Evolutionary conservation across 75 land plant genomes (phyloP).

Genomic region (Pinus tabuliformis): DNA sequence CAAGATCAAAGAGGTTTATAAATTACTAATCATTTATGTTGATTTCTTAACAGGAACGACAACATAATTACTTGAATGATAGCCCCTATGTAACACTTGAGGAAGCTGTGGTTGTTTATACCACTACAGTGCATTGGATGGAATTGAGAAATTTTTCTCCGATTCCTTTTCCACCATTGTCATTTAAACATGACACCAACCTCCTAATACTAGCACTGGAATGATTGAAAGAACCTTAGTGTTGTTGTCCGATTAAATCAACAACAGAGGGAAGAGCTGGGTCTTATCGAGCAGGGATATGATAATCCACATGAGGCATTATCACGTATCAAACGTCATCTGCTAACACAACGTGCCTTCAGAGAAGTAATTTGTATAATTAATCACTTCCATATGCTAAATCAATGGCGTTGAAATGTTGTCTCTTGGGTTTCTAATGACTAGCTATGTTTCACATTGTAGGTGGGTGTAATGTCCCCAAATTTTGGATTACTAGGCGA

Average conservation of each 20-base stretch:
- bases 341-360: conserved; percentile 96
- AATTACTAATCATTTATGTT: neutral
- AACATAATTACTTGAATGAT: conserved; percentile 98
- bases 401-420: neutral
- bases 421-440: neutral
- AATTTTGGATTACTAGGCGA: no score
- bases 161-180: conserved; percentile 96
- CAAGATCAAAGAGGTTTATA: no score
- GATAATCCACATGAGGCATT: conserved; percentile 99
- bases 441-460: conserved; percentile 1
- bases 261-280: conserved; percentile 95
- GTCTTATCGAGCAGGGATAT: conserved; percentile 98
- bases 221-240: conserved; percentile 95
- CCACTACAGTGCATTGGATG: conserved; percentile 98
- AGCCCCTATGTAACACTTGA: conserved; percentile 99
- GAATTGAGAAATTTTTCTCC: conserved; percentile 98
- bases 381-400: neutral
- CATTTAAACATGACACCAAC: conserved; percentile 99
- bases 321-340: conserved; percentile 95
- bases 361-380: conserved; percentile 60
- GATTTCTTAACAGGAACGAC: conserved; percentile 67
- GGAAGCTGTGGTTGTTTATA: conserved; percentile 98
- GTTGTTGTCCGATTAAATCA: conserved; percentile 97
- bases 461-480: conserved; percentile 56
- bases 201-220: conserved; percentile 96